Percentiles rank a stretch among this genome's conserved stretches.
phyloP scores from a whole-genome alignment of 805 yeast species.

The Wickerhamomyces queroliae region DNA sequence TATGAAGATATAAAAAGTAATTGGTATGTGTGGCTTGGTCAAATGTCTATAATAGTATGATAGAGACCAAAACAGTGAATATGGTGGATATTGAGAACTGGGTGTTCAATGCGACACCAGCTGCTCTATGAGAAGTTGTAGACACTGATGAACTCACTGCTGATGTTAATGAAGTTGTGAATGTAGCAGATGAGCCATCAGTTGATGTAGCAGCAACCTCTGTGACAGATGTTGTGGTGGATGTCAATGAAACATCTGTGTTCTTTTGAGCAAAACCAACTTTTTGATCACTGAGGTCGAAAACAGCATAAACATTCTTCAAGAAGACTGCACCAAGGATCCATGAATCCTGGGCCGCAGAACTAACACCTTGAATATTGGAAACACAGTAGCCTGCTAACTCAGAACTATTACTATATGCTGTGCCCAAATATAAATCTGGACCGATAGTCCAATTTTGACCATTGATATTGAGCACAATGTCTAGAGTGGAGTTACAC shows the following conservation, averaged over 20 bases:
- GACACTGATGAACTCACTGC: too few relatives aligned
- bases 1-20: neutral
- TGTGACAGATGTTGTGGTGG: neutral
- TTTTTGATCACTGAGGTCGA: slow-evolving; percentile 42
- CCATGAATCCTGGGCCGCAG: slow-evolving; percentile 40
- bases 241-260: slow-evolving; percentile 20
- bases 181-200: slow-evolving; percentile 3
- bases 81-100: neutral
- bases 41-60: neutral
- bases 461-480: slow-evolving; percentile 38
- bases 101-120: slow-evolving; percentile 4
- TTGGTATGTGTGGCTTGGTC: neutral
- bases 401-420: slow-evolving; percentile 29
- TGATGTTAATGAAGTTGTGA: neutral
- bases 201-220: neutral
- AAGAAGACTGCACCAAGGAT: slow-evolving; percentile 60
- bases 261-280: slow-evolving; percentile 51
- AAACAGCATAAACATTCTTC: slow-evolving; percentile 48
- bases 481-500: slow-evolving; percentile 40
- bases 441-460: slow-evolving; percentile 40
- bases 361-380: slow-evolving; percentile 52
- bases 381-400: slow-evolving; percentile 54
- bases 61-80: neutral
- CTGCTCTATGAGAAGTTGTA: neutral
- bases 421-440: slow-evolving; percentile 41